These are phyloP conservation scores for Zarea fungicola DNA, from an alignment of 2,329 filamentous ascomycete genomes.

Conservation along the genomic window DNA sequence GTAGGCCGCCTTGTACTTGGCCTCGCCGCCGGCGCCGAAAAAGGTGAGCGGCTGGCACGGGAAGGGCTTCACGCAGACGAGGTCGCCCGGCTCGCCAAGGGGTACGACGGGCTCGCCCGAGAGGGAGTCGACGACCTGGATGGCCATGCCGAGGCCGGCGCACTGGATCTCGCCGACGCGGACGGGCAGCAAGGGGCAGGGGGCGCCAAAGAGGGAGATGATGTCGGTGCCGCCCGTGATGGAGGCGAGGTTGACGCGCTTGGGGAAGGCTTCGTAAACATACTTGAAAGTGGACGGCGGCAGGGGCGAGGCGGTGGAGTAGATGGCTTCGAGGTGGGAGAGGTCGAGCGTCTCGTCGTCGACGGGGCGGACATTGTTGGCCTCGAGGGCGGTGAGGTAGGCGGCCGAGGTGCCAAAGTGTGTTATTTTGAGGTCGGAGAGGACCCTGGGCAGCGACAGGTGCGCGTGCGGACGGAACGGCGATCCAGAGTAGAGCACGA, in stretches of 20 bases:
- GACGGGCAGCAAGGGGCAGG: constrained; percentile 71
- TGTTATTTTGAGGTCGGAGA: constrained; percentile 75
- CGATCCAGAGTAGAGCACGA: constrained; percentile 88
- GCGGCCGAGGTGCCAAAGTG: constrained; percentile 95
- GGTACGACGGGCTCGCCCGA: constrained; percentile 50
- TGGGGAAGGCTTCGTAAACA: constrained; percentile 77
- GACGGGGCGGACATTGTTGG: constrained; percentile 59
- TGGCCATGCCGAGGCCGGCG: constrained; percentile 73
- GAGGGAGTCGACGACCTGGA: constrained; percentile 54
- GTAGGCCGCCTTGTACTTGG: constrained; percentile 79
- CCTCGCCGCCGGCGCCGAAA: constrained; percentile 60
- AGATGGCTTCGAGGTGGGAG: constrained; percentile 71
- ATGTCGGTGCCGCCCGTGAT: constrained; percentile 98
- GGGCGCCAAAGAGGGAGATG: constrained; percentile 86
- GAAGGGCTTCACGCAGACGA: constrained; percentile 83
- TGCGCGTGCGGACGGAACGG: constrained; percentile 78
- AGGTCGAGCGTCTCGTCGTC: constrained; percentile 52
- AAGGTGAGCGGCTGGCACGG: constrained; percentile 89
- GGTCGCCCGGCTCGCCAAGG: constrained; percentile 71
- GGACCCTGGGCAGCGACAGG: constrained; percentile 74
- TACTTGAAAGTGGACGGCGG: constrained; percentile 91
- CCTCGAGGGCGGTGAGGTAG: constrained; percentile 86
- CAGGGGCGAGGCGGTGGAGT: constrained; percentile 88
- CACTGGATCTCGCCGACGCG: constrained; percentile 71
- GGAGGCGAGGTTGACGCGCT: constrained; percentile 76